These are phyloP conservation scores for Porodaedalea pini DNA, from an alignment of 1,284 basidiomycete species.

Conservation along the genomic window DNA sequence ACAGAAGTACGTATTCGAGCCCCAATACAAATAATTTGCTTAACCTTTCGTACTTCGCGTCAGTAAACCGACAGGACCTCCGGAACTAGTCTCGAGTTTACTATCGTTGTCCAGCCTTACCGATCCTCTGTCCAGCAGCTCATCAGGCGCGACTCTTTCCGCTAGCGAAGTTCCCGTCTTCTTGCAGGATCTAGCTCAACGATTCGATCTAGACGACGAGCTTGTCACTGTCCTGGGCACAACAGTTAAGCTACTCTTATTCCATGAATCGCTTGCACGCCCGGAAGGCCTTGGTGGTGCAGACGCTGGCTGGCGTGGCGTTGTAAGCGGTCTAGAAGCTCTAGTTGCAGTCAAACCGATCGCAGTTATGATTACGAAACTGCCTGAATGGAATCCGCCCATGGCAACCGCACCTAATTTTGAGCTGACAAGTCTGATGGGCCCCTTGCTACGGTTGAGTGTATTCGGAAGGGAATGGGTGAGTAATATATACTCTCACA, in stretches of 20 bases:
- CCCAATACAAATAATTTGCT: constrained; percentile 2
- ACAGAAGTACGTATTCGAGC: constrained; percentile 46
- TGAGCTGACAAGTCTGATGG: constrained; percentile 67
- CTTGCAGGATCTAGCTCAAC: constrained; percentile 63
- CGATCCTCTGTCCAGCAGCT: constrained; percentile 51
- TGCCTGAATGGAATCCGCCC: constrained; percentile 69
- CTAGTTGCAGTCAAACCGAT: constrained; percentile 82
- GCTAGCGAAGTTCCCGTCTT: constrained; percentile 66
- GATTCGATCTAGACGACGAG: constrained; percentile 55
- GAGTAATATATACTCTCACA: constrained; percentile 30
- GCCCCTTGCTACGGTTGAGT: constrained; percentile 77
- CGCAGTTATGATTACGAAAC: constrained; percentile 71
- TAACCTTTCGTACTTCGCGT: constrained; percentile 20
- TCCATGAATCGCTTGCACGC: constrained; percentile 57
- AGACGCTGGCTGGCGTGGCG: constrained; percentile 81
- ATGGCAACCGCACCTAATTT: constrained; percentile 56
- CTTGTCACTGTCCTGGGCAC: constrained; percentile 43
- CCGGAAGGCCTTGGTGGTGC: constrained; percentile 65
- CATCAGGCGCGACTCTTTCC: constrained; percentile 33
- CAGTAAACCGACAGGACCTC: constrained; percentile 67
- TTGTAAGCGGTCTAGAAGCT: constrained; percentile 78
- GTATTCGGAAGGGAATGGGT: constrained; percentile 89
- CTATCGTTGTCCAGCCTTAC: constrained; percentile 66
- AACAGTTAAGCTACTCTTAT: constrained; percentile 56
- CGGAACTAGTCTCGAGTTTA: constrained; percentile 75